A percentile compares a stretch with the other conserved stretches of the same genome.
Evolutionary conservation across 306 rosid genomes (phyloP).

Genomic region (Casuarina cunninghamiana): DNA sequence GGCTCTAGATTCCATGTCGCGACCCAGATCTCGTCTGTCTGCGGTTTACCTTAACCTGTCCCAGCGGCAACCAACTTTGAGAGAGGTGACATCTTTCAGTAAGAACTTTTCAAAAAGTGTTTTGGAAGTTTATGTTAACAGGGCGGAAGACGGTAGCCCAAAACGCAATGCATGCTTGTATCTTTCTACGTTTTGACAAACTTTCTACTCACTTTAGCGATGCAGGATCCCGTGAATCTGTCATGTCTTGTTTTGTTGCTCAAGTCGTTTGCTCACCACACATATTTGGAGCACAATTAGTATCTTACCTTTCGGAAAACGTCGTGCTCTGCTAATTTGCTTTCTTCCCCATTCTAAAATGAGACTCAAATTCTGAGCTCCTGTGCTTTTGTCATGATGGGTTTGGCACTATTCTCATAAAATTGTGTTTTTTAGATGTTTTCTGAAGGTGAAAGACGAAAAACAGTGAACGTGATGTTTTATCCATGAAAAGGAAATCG

Average conservation of each 20-base stretch:
- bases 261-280: not conserved
- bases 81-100: not conserved
- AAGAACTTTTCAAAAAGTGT: not conserved
- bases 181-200: not conserved
- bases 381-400: not conserved
- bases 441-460: not conserved
- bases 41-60: not conserved
- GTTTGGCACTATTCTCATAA: not conserved
- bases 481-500: too few relatives aligned
- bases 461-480: too few relatives aligned
- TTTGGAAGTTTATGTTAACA: not conserved
- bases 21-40: not conserved
- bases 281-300: not conserved
- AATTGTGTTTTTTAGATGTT: not conserved
- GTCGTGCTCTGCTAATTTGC: not conserved
- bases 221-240: constrained; percentile 11
- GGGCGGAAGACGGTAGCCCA: not conserved
- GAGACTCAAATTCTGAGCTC: too few relatives aligned
- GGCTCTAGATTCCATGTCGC: not conserved
- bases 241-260: not conserved
- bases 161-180: not conserved
- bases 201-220: not conserved
- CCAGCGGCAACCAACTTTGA: not conserved
- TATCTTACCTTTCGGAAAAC: not conserved
- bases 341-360: not conserved